Evolutionary conservation across 2,329 filamentous ascomycete genomes (phyloP).

Genomic region (Epichloe scottii): DNA sequence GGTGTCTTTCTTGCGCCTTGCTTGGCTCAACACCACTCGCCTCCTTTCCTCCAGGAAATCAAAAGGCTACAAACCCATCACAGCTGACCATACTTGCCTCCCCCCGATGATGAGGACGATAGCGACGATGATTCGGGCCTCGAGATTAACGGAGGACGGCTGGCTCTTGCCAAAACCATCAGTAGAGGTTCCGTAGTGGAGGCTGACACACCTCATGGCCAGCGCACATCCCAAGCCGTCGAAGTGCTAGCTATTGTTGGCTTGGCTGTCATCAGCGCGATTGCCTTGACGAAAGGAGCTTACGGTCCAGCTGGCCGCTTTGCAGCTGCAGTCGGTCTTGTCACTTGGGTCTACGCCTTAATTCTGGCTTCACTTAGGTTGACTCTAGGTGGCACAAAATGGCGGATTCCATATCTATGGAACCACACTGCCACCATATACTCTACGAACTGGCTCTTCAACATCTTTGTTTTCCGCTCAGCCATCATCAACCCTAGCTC

Average conservation of each 20-base stretch:
- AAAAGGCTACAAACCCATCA: constrained; percentile 44
- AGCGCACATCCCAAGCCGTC: constrained; percentile 55
- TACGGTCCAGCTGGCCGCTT: constrained; percentile 46
- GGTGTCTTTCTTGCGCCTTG: constrained; percentile 56
- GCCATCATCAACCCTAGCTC: constrained; percentile 66
- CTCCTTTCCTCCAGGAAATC: constrained; percentile 35
- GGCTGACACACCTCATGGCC: constrained; percentile 62
- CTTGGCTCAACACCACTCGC: constrained; percentile 42
- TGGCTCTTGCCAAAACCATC: constrained; percentile 46
- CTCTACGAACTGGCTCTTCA: constrained; percentile 66
- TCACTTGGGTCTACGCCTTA: constrained; percentile 72
- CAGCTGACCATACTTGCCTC: constrained; percentile 38
- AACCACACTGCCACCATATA: constrained; percentile 87
- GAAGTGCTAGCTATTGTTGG: constrained; percentile 66
- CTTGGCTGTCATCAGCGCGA: constrained; percentile 56
- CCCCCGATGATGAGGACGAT: constrained; percentile 35
- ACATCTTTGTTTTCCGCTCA: constrained; percentile 69
- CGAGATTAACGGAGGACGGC: constrained; percentile 43
- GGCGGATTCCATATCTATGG: constrained; percentile 65
- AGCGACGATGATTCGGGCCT: constrained; percentile 48
- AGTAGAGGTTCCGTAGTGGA: constrained; percentile 55
- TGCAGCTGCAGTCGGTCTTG: constrained; percentile 53
- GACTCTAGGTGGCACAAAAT: constrained; percentile 51
- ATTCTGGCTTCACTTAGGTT: constrained; percentile 62
- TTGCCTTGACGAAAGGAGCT: constrained; percentile 46